Base-by-base conservation (phyloP, 768 basidiomycete species). In the Mycena alexandri region DNA sequence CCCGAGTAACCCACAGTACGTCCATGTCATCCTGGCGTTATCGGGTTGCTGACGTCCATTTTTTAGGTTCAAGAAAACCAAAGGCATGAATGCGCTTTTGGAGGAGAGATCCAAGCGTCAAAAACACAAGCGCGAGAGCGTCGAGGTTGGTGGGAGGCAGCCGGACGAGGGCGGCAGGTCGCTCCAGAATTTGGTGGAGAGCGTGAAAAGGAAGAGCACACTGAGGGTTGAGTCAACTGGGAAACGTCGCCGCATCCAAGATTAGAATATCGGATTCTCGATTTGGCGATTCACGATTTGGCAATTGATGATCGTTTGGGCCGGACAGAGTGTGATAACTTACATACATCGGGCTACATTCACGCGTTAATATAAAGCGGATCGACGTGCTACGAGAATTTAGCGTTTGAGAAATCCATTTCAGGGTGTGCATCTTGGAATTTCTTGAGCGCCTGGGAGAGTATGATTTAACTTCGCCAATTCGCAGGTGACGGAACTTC, bases 351-450 rank as follows among this genome's bases (percentile, higher is more conserved):
- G 9, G 10, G 47, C 25, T 2, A 13, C 25, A 52, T 34, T 1
- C 11, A 25, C 21, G 3, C 29, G 29, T 29, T 6, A 29, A 29
- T 29, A 46, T n/a, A 21, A 19, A 29, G 34, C 10, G n/a, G 6
- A 19, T 19, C 19, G 19, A 33, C 34, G 9, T 29, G 46, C 62
- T 82, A 95, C 67, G 91, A 91, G 61, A 95, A 93, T 78, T 95
- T 95, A 12, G 93, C 95, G 14, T 96, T 91, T 29, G 93, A 93
- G 77, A 98, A 96, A 78, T 98, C 96, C 74, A 98, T 84, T 78
- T 98, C 96, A 0, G 96, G 96, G 78, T 98, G 96, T 43, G 88
- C 87, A 1, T 83, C 89, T 80, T 96, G 93, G 81, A 98, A 98
- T 78, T 92, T 96, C 80, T 90, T 88, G 63, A 99, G 80, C 50